Base-by-base conservation (phyloP, 2,329 filamentous ascomycete species). In the Podosphaera leucotricha region DNA sequence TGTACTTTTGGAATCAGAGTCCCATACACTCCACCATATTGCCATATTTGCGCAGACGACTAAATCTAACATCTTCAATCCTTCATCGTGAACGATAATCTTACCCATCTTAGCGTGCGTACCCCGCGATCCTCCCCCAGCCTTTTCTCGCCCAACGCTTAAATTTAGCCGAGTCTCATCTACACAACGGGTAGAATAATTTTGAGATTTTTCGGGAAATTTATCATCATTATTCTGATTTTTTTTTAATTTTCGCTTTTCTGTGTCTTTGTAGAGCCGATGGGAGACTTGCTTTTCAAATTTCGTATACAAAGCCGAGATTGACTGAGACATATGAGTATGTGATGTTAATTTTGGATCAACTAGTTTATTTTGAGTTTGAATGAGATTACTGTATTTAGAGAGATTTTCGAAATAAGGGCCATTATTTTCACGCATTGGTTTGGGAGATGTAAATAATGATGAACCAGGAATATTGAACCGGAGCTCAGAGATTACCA, bases 41-140 rank as follows among this genome's bases (percentile, higher is more conserved):
- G 81, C 84, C 62, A 98, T 72, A 57, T 93, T 94, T 10, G 85
- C 80, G 3, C 87, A 83, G 18, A 98, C 83, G 0, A 92, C 66
- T 46, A 98, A 60, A 65, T 98, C 90, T 54, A 95, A 61, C 87
- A 98, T 95, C 65, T 92, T 92, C 50, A 92, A 63, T 0, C 90
- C 90, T 54, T 92, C 86, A 45, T 87, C 76, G 53, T 85, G 74
- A 33, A 98, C 70, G 43, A 95, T 84, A 43, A 98, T 64, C 61
- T 95, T 98, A 0, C 87, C 90, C 53, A 98, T 64, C 64, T 98
- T 98, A 2, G 84, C 86, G 54, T 82, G 74, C 59, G 82, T 85
- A 0, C 87, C 87, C 38, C 78, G 71, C 55, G 81, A 79, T 0
- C 87, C 87, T 19, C 87, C 87, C 1, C 87, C 87, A 0, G 86